phyloP scores from a whole-genome alignment of 805 yeast genomes.

The Myxozyma mucilagina region DNA sequence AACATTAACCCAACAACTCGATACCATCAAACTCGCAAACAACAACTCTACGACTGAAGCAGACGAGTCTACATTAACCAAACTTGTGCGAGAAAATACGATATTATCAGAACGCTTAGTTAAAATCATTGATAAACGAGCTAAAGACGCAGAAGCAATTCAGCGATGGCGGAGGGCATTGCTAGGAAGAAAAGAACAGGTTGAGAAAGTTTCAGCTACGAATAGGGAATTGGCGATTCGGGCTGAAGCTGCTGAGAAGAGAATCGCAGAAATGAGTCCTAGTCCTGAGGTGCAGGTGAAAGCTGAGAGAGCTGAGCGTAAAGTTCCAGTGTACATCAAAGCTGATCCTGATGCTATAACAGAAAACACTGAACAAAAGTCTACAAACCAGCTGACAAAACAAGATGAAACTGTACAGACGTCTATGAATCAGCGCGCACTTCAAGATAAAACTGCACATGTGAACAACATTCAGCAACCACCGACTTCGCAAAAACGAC shows the following conservation, averaged over 20 bases:
- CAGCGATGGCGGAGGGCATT: neutral
- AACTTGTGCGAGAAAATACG: neutral
- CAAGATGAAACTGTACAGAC: too few species aligned
- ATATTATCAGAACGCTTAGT: neutral
- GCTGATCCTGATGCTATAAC: neutral
- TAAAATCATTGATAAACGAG: neutral
- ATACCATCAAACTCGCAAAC: neutral
- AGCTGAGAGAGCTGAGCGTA: neutral
- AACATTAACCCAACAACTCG: neutral
- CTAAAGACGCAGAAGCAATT: conserved; percentile 1
- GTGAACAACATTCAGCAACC: neutral
- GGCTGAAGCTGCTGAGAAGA: neutral
- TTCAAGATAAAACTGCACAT: neutral
- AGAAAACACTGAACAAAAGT: too few species aligned
- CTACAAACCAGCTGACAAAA: too few species aligned
- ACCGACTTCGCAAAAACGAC: neutral
- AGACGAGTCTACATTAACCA: neutral
- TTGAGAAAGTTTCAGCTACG: neutral
- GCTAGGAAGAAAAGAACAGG: neutral
- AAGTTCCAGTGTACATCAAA: neutral
- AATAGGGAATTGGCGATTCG: neutral
- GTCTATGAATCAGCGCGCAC: neutral
- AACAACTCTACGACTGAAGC: neutral
- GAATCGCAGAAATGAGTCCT: neutral
- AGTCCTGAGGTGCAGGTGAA: neutral